Evolutionary conservation across 768 basidiomycete genomes (phyloP).

Genomic region (Gloeophyllum trabeum): DNA sequence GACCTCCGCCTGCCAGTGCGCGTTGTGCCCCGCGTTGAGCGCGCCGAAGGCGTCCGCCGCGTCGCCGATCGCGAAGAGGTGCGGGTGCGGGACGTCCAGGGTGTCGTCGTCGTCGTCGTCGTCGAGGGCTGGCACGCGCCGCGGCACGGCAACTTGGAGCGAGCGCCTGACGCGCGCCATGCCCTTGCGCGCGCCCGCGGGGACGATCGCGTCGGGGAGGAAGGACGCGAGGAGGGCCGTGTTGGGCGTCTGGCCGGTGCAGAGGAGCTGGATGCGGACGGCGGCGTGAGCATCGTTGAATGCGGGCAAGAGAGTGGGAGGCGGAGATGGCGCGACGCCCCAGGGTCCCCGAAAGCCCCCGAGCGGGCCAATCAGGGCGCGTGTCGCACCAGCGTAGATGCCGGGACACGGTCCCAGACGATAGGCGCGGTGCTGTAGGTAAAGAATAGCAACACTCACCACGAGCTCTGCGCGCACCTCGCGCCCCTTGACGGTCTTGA

Average conservation of each 20-base stretch:
- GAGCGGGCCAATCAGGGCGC: no score
- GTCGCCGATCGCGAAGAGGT: constrained; percentile 17
- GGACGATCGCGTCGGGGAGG: neutral
- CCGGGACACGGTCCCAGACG: no score
- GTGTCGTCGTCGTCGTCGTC: no score
- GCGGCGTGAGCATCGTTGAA: no score
- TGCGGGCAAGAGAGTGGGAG: no score
- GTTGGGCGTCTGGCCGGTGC: neutral
- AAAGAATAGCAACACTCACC: constrained; percentile 8
- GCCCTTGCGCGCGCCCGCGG: constrained; percentile 12
- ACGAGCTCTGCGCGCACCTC: constrained; percentile 11
- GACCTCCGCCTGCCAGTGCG: constrained; percentile 10
- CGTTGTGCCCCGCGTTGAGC: constrained; percentile 14
- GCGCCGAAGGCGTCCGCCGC: constrained; percentile 14
- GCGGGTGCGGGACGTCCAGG: constrained; percentile 5
- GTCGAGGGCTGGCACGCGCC: no score
- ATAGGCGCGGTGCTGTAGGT: no score
- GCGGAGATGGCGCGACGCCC: no score
- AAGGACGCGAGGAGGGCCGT: neutral
- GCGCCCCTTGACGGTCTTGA: constrained; percentile 10
- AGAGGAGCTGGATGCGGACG: neutral
- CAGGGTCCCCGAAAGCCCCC: no score
- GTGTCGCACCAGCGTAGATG: no score
- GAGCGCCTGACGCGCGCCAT: constrained; percentile 17
- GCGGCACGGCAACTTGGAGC: no score